Evolutionary conservation across 148 eudicot genomes (phyloP), one percentile per base, ranked within the genome.

Genomic region (Limonium bicolor): DNA sequence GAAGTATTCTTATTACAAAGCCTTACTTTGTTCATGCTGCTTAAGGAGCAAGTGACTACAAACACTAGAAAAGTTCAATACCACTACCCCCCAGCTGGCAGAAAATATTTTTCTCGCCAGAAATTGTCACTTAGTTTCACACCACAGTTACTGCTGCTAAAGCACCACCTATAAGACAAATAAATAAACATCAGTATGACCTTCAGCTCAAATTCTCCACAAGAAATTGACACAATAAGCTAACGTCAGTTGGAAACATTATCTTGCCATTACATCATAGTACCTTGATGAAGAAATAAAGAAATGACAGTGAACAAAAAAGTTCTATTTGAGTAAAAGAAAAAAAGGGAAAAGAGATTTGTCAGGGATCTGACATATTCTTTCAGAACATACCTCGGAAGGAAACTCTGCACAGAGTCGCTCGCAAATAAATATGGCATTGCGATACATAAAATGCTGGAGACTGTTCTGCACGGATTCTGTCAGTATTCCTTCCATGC

Each of bases 361-460:
- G 18, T 21, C n/a, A n/a, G n/a, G n/a, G n/a, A n/a, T n/a, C n/a
- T n/a, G n/a, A n/a, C n/a, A n/a, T n/a, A n/a, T n/a, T n/a, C n/a
- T n/a, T n/a, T n/a, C n/a, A n/a, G n/a, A n/a, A n/a, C n/a, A 48
- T 61, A 85, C 99, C 95, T 90, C 99, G 4, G 88, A 59, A 20
- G 95, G 88, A 46, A 90, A 90, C 65, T 90, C 88, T 0, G 94
- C 87, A 36, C 93, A 90, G 49, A 90, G 93, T 25, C 99, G 99
- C 48, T 90, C 88, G 41, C 88, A 80, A 50, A 85, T 70, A 63
- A 90, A 90, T 52, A 84, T 76, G 44, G 99, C 93, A 48, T 90
- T 90, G n/a, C 66, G 71, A 30, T 77, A 56, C 70, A 85, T 67
- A 17, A 85, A 74, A 50, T 75, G 66, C 12, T 73, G 73, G 36